Percentiles rank a stretch among this genome's conserved stretches.
Conservation (phyloP, 1,284 basidiomycete species). For the Jaminaea rosea region DNA sequence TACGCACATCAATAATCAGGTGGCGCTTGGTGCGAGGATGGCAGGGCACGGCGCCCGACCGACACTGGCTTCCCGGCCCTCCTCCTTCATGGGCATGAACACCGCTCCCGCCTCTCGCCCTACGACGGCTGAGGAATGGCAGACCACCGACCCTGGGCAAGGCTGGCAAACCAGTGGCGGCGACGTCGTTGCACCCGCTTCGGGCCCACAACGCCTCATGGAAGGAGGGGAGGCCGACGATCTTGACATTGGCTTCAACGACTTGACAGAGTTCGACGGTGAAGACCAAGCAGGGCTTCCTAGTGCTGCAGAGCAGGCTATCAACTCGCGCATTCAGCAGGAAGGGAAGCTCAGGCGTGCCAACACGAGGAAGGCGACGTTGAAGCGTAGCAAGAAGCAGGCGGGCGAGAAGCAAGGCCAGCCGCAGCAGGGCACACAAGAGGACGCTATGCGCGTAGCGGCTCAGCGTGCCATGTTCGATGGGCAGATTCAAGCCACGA, state of each 20-base stretch:
- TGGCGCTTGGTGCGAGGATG: not conserved
- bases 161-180: not conserved
- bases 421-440: conserved; percentile 4
- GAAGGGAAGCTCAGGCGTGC: conserved; percentile 63
- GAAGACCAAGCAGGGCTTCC: conserved; percentile 58
- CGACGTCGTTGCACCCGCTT: not conserved
- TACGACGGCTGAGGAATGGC: not conserved
- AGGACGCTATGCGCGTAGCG: conserved; percentile 14
- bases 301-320: conserved; percentile 57
- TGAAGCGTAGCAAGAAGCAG: conserved; percentile 10
- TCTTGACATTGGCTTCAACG: conserved; percentile 55
- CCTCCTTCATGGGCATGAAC: not conserved
- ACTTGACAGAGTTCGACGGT: conserved; percentile 72
- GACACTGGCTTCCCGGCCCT: too few relatives aligned
- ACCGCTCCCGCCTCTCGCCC: not conserved
- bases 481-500: too few relatives aligned
- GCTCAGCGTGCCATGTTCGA: conserved; percentile 25
- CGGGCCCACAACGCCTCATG: conserved; percentile 11
- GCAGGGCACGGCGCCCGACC: not conserved
- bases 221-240: conserved; percentile 50
- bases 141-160: not conserved
- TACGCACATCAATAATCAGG: conserved; percentile 33
- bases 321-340: conserved; percentile 59
- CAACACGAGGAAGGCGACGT: conserved; percentile 42
- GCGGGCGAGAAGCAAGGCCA: not conserved